These are phyloP conservation scores for Calonectria multiphialidica DNA, from an alignment of 2,329 filamentous ascomycete species.

Conservation along the genomic window DNA sequence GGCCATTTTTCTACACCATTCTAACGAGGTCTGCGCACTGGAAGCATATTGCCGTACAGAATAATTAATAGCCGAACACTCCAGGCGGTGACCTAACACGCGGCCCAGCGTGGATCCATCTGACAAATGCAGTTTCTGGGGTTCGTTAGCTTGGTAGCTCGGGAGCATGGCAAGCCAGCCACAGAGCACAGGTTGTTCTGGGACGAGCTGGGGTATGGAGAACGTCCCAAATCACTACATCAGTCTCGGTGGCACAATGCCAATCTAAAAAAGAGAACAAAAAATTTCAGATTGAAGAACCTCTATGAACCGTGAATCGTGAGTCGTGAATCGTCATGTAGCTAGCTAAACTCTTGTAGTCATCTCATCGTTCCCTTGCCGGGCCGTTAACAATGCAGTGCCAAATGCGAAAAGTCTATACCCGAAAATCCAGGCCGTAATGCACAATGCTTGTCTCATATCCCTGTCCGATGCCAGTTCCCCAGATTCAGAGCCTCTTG, in stretches of 20 bases:
- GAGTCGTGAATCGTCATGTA: neutral
- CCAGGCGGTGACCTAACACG: neutral
- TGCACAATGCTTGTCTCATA: neutral
- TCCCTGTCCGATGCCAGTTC: neutral
- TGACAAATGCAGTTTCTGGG: slow-evolving; percentile 41
- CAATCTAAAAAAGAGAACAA: neutral
- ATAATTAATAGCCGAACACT: slow-evolving; percentile 36
- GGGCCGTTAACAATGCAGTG: neutral
- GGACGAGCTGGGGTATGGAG: neutral
- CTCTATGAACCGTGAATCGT: neutral
- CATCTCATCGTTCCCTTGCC: neutral
- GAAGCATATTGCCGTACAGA: slow-evolving; percentile 10
- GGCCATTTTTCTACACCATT: slow-evolving; percentile 52
- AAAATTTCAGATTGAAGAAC: neutral
- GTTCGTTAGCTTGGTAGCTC: slow-evolving; percentile 29
- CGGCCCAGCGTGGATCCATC: slow-evolving; percentile 14
- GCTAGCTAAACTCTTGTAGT: neutral
- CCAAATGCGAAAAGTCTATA: neutral
- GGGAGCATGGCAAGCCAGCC: neutral
- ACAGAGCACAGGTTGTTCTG: neutral
- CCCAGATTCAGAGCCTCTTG: neutral
- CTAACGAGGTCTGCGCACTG: slow-evolving; percentile 47
- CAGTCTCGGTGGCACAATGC: neutral
- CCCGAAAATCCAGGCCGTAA: neutral
- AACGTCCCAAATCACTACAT: neutral